These are phyloP conservation scores for Stephanocyclus meneghinianus DNA, from an alignment of 352 stramenopile genomes.

Conservation along the genomic window DNA sequence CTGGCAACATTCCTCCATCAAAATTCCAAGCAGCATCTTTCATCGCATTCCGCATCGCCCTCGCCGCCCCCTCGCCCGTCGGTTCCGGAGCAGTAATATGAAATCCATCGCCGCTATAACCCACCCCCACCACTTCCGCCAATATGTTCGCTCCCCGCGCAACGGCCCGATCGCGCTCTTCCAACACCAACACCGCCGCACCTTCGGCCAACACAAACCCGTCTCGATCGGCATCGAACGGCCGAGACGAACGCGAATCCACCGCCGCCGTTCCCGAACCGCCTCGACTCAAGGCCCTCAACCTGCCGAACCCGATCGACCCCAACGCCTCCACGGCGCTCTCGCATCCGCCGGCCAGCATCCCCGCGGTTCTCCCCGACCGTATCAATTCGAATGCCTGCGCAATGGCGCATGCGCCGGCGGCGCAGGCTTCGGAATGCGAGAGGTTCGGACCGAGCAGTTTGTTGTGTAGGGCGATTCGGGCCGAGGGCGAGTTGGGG, in stretches of 20 bases:
- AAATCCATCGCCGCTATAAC: conserved; percentile 93
- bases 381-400: conserved; percentile 88
- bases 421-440: conserved; percentile 87
- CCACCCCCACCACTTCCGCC: conserved; percentile 93
- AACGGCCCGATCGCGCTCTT: conserved; percentile 90
- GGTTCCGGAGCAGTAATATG: conserved; percentile 86
- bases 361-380: conserved; percentile 89
- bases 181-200: conserved; percentile 86
- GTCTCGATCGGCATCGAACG: conserved; percentile 92
- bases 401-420: conserved; percentile 93
- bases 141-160: conserved; percentile 89
- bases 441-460: conserved; percentile 66
- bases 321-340: conserved; percentile 91
- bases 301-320: conserved; percentile 91
- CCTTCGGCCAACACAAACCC: conserved; percentile 98
- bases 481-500: conserved; percentile 63
- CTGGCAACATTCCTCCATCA: conserved; percentile 14
- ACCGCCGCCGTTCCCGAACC: conserved; percentile 29
- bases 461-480: conserved; percentile 61
- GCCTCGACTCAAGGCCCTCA: conserved; percentile 89
- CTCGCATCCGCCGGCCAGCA: conserved; percentile 95
- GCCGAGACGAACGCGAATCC: conserved; percentile 81
- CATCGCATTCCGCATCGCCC: conserved; percentile 91
- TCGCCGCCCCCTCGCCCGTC: conserved; percentile 76
- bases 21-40: conserved; percentile 78